These are phyloP conservation scores for Populus deltoides DNA, from an alignment of 345 rosid genomes.

Conservation along the genomic window DNA sequence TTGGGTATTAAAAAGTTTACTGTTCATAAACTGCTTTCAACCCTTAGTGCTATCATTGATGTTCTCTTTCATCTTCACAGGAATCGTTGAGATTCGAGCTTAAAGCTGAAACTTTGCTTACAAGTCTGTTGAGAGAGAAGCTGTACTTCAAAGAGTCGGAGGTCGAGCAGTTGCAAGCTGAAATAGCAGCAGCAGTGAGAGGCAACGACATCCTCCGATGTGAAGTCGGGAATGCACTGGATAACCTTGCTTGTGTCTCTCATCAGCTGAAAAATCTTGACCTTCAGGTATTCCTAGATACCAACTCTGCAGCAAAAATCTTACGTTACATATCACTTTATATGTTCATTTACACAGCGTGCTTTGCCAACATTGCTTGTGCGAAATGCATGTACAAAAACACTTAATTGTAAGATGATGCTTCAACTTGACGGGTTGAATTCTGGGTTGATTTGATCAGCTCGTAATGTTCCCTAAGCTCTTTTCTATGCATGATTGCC, in stretches of 20 bases:
- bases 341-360: background rate
- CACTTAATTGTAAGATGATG: background rate
- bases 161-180: constrained; percentile 80
- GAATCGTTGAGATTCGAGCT: constrained; percentile 56
- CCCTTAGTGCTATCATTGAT: constrained; percentile 6
- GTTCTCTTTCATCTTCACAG: constrained; percentile 35
- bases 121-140: constrained; percentile 76
- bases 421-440: background rate
- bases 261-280: constrained; percentile 79
- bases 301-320: background rate
- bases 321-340: background rate
- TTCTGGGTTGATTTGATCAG: background rate
- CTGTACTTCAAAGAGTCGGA: constrained; percentile 79
- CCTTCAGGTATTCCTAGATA: constrained; percentile 54
- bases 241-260: constrained; percentile 56
- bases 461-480: background rate
- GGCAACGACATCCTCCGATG: constrained; percentile 69
- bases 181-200: constrained; percentile 76
- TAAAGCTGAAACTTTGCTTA: constrained; percentile 69
- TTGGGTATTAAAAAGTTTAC: background rate
- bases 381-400: background rate
- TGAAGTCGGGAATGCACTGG: constrained; percentile 69
- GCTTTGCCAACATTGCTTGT: background rate
- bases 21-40: background rate
- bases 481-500: background rate